Conservation (phyloP, 1,139 yeast species). For the Taphrina populina region DNA sequence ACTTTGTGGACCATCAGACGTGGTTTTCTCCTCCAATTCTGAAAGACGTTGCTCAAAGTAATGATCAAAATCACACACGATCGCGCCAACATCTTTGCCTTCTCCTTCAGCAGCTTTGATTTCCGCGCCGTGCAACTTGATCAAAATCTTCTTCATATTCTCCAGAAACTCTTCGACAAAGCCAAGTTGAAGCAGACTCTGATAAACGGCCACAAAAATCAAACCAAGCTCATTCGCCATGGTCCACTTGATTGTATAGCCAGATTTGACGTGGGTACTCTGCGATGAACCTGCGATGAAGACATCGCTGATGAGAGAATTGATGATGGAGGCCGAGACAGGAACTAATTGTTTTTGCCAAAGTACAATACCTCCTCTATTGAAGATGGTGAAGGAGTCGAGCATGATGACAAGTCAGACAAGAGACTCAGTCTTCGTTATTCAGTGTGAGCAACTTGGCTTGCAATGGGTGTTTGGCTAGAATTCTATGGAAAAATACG, state of each 20-base stretch:
- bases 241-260: constrained; percentile 47
- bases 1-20: not conserved
- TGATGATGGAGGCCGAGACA: constrained; percentile 51
- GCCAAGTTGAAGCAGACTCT: constrained; percentile 45
- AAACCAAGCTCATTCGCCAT: constrained; percentile 45
- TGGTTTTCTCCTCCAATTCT: constrained; percentile 40
- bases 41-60: constrained; percentile 44
- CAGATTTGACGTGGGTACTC: constrained; percentile 40
- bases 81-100: constrained; percentile 39
- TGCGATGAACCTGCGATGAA: constrained; percentile 48
- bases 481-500: too few species aligned
- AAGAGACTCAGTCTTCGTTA: too few species aligned
- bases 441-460: too few species aligned
- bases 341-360: constrained; percentile 49
- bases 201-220: constrained; percentile 42
- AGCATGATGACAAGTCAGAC: constrained; percentile 50
- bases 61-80: constrained; percentile 43
- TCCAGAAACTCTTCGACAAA: constrained; percentile 46
- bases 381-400: constrained; percentile 57
- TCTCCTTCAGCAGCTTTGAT: constrained; percentile 39
- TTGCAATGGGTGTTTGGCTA: too few species aligned
- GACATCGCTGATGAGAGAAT: constrained; percentile 53
- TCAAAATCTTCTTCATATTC: constrained; percentile 45
- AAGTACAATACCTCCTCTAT: constrained; percentile 59
- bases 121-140: constrained; percentile 43